A percentile compares a stretch with the other conserved stretches of the same genome.
Evolutionary conservation across 1,284 basidiomycete genomes (phyloP).

Genomic region (Fomitopsis betulina): DNA sequence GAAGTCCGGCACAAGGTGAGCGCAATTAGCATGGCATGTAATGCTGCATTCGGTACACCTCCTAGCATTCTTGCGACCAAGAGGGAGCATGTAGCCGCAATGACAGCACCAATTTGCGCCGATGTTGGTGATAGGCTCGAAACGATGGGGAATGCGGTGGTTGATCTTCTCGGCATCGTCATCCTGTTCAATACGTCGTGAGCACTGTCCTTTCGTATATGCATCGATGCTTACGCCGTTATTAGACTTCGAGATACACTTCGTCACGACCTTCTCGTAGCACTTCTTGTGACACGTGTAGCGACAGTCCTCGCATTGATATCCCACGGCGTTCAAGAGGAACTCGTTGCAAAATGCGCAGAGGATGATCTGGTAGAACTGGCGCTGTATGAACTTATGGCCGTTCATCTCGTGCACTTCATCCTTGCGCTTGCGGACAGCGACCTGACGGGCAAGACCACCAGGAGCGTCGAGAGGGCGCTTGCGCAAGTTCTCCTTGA

Average conservation of each 20-base stretch:
- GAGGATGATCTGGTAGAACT: conserved; percentile 98
- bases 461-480: conserved; percentile 86
- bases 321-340: conserved; percentile 94
- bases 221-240: conserved; percentile 65
- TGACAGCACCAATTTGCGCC: conserved; percentile 99
- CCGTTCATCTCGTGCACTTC: conserved; percentile 99
- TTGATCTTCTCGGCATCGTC: conserved; percentile 99
- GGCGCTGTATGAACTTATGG: conserved; percentile 95
- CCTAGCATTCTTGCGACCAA: conserved; percentile 95
- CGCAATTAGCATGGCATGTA: conserved; percentile 97
- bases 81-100: conserved; percentile 96
- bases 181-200: conserved; percentile 48
- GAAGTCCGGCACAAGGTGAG: conserved; percentile 98
- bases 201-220: not conserved
- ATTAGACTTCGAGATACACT: conserved; percentile 97
- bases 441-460: conserved; percentile 96
- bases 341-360: conserved; percentile 99
- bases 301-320: conserved; percentile 98
- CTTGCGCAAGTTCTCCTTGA: conserved; percentile 95
- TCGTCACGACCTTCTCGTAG: conserved; percentile 98
- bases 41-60: conserved; percentile 96
- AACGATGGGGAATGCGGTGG: conserved; percentile 98
- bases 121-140: conserved; percentile 96
- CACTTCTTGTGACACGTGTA: conserved; percentile 99
- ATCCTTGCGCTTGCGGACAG: conserved; percentile 95